Percentiles rank a stretch among this genome's conserved stretches.
phyloP scores from a whole-genome alignment of 2,329 filamentous ascomycete species.

The Venturia carpophila region DNA sequence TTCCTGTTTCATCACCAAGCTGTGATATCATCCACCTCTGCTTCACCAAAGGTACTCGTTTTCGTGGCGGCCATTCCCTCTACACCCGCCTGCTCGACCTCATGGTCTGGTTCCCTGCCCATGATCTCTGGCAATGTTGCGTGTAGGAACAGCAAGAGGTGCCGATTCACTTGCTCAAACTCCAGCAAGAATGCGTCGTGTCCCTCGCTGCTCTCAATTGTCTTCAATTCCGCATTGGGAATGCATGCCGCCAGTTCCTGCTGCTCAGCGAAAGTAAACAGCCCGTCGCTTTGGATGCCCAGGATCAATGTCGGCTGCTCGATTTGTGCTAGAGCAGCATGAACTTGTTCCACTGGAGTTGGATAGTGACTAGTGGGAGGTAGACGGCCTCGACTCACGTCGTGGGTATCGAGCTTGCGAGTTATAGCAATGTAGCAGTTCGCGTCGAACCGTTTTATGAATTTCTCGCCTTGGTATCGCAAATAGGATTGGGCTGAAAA shows the following conservation, averaged over 20 bases:
- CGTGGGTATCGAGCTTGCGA: conserved; percentile 93
- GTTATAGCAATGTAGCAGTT: conserved; percentile 99
- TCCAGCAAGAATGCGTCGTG: conserved; percentile 95
- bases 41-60: conserved; percentile 88
- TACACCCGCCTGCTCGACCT: conserved; percentile 18
- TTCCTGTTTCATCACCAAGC: conserved; percentile 57
- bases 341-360: conserved; percentile 46
- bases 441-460: conserved; percentile 92
- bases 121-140: conserved; percentile 85
- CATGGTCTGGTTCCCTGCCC: conserved; percentile 42
- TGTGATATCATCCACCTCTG: conserved; percentile 92
- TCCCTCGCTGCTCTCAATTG: conserved; percentile 88
- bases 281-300: conserved; percentile 88
- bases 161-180: conserved; percentile 91
- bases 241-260: conserved; percentile 81
- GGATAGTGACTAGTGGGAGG: conserved; percentile 27
- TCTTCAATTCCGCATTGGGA: conserved; percentile 66
- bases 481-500: conserved; percentile 98
- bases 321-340: conserved; percentile 69
- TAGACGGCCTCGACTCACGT: conserved; percentile 70
- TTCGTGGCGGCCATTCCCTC: conserved; percentile 61
- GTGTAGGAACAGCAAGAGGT: conserved; percentile 75
- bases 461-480: conserved; percentile 92
- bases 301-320: conserved; percentile 85
- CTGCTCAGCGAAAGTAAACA: conserved; percentile 97